Evolutionary conservation across 306 rosid species (phyloP).

Genomic region (Pterocarpus macrocarpus): DNA sequence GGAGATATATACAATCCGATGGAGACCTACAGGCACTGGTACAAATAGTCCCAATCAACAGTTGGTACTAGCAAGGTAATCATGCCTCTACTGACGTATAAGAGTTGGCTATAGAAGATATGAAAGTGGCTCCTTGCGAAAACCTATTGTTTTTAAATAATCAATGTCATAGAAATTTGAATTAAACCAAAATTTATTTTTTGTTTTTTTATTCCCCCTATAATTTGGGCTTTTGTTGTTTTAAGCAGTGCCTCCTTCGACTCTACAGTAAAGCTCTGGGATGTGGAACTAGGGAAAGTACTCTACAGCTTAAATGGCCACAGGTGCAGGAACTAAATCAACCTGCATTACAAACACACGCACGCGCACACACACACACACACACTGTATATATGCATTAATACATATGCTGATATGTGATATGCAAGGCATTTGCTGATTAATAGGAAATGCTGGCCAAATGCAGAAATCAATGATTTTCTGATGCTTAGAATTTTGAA

Average conservation of each 20-base stretch:
- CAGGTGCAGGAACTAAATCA: constrained; percentile 54
- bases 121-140: background rate
- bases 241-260: constrained; percentile 72
- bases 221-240: constrained; percentile 9
- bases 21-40: constrained; percentile 77
- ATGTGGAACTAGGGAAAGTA: constrained; percentile 66
- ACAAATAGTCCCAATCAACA: constrained; percentile 63
- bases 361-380: background rate
- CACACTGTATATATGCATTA: constrained; percentile 1
- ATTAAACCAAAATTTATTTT: background rate
- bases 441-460: constrained; percentile 11
- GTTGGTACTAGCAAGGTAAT: constrained; percentile 69
- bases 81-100: constrained; percentile 1
- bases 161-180: constrained; percentile 2
- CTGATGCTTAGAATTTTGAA: constrained; percentile 17
- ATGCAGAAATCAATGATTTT: background rate
- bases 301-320: constrained; percentile 66
- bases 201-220: background rate
- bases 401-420: constrained; percentile 17
- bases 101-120: background rate
- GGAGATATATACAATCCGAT: constrained; percentile 77
- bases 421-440: constrained; percentile 3
- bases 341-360: background rate
- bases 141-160: background rate
- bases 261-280: constrained; percentile 72